Evolutionary conservation across 306 rosid species (phyloP).

Genomic region (Hippophae gyantsensis): DNA sequence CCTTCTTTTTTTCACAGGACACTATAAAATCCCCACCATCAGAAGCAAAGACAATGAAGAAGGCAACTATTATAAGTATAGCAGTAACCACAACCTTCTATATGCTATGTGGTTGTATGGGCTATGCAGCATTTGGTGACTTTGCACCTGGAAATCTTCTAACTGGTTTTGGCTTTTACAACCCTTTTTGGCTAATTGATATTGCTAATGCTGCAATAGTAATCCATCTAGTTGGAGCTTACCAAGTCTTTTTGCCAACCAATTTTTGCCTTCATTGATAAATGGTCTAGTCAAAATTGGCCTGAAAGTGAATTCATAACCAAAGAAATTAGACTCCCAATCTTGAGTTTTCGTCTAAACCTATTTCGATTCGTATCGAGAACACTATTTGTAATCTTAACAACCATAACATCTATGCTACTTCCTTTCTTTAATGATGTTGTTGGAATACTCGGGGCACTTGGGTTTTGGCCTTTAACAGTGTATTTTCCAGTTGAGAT

Average conservation of each 20-base stretch:
- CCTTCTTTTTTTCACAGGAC: conserved; percentile 30
- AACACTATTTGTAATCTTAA: conserved; percentile 47
- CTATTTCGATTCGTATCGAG: conserved; percentile 51
- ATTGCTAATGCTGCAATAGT: conserved; percentile 81
- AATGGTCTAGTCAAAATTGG: conserved; percentile 30
- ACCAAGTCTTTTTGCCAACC: conserved; percentile 79
- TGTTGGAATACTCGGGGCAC: conserved; percentile 71
- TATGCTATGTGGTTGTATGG: conserved; percentile 69
- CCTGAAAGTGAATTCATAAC: conserved; percentile 30
- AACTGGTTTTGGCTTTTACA: conserved; percentile 75
- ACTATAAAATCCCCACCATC: conserved; percentile 75
- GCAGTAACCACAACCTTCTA: conserved; percentile 59
- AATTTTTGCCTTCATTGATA: conserved; percentile 62
- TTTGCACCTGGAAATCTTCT: conserved; percentile 68
- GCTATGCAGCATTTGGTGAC: conserved; percentile 85
- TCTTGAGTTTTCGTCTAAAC: conserved; percentile 31
- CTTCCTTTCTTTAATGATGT: conserved; percentile 77
- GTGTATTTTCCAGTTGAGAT: conserved; percentile 71
- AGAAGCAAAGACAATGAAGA: conserved; percentile 80
- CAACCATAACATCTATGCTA: conserved; percentile 59
- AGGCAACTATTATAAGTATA: conserved; percentile 46
- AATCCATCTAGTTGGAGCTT: conserved; percentile 73
- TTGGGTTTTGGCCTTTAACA: conserved; percentile 76
- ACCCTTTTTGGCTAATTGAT: conserved; percentile 75
- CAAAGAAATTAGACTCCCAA: conserved; percentile 33